Evolutionary conservation across 192 early-diverging fungal species (phyloP), one percentile per base, ranked within the genome.

Genomic region (Gonapodya prolifera): DNA sequence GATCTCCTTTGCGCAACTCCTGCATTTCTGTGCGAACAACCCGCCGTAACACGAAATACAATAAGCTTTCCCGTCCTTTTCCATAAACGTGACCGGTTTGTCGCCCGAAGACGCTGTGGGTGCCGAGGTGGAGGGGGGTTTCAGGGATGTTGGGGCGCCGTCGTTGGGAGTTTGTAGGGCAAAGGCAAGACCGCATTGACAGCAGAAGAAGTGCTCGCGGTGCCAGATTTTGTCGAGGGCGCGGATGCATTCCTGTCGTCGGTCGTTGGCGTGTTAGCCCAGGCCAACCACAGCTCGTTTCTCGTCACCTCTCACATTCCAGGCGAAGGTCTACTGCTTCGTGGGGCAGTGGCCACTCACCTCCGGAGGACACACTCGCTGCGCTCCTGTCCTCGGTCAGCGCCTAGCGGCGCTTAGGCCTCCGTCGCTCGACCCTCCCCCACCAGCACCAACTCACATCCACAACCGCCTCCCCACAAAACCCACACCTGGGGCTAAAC

Each of bases 141-240:
- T n/a, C n/a, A n/a, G n/a, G n/a, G n/a, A n/a, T n/a, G n/a, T n/a
- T n/a, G n/a, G n/a, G n/a, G n/a, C n/a, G n/a, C n/a, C n/a, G n/a
- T n/a, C n/a, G n/a, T n/a, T n/a, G n/a, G n/a, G n/a, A n/a, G n/a
- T n/a, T n/a, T n/a, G n/a, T n/a, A 30, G 31, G 18, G 70, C 69
- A 31, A 78, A 78, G 30, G 31, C 77, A 34, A 30, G 79, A 1
- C 82, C 83, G 75, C 83, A 84, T 61, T 83, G 83, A 18, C 75
- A 79, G 69, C 83, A 84, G 76, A 84, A 84, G 78, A 84, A 84
- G 35, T 84, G 83, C 13, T 84, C 77, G n/a, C 80, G 80, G 34
- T 84, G 83, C 83, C 83, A 83, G 1, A 69, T 69, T 33, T 70
- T 33, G 17, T 79, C 80, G 18, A 83, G 71, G 13, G 83, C 83